Evolutionary conservation across 305 asterid species (phyloP).

Genomic region (Petunia hybrid): DNA sequence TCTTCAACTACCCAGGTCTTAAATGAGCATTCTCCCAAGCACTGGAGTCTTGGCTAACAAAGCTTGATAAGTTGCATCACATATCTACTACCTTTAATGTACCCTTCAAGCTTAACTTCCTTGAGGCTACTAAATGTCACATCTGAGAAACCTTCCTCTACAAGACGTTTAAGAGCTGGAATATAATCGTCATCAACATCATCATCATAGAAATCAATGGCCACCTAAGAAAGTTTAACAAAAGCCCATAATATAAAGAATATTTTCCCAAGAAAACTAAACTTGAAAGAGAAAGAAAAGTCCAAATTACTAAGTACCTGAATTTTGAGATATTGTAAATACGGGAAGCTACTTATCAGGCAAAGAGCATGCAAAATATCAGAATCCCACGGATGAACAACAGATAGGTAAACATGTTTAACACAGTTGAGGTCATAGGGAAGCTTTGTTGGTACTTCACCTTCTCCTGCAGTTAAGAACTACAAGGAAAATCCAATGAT

Average conservation of each 20-base stretch:
- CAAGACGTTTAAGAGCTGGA: background rate
- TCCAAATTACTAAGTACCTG: background rate
- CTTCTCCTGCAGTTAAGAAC: constrained; percentile 12
- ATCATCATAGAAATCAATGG: too few relatives aligned
- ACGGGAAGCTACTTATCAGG: constrained; percentile 38
- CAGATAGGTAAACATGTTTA: background rate
- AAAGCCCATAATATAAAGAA: background rate
- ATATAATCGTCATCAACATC: background rate
- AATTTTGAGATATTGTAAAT: constrained; percentile 26
- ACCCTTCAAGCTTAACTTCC: constrained; percentile 22
- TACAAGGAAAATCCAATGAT: background rate
- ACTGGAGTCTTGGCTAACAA: constrained; percentile 31
- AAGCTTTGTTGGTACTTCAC: constrained; percentile 23
- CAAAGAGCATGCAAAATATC: constrained; percentile 28
- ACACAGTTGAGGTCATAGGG: background rate
- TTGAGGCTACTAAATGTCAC: constrained; percentile 13
- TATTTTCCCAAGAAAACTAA: too few relatives aligned
- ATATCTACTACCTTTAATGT: constrained; percentile 11
- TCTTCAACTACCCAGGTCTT: too few relatives aligned
- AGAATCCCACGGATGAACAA: background rate
- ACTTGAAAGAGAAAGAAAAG: too few relatives aligned
- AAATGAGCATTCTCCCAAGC: constrained; percentile 32
- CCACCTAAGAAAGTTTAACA: background rate
- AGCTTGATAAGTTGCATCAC: constrained; percentile 33
- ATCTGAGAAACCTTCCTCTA: background rate